A percentile compares a stretch with the other conserved stretches of the same genome.
Evolutionary conservation across 106 monocot genomes (phyloP).

Genomic region (Narthecium ossifragum): DNA sequence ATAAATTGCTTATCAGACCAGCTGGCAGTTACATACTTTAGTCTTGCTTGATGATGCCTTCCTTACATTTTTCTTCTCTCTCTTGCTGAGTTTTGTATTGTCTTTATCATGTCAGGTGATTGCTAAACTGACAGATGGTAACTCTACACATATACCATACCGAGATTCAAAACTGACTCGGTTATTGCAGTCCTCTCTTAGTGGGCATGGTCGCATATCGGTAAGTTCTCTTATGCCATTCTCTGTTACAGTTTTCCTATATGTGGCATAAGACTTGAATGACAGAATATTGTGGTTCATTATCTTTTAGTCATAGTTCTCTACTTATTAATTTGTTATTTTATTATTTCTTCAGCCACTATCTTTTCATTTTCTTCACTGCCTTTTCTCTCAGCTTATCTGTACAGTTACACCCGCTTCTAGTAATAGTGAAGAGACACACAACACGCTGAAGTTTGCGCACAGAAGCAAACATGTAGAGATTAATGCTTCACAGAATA

Average conservation of each 20-base stretch:
- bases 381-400: no score
- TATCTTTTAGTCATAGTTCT: no score
- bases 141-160: constrained; percentile 82
- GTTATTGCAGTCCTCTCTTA: constrained; percentile 90
- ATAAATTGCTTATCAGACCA: no score
- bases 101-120: constrained; percentile 51
- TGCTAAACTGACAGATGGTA: constrained; percentile 88
- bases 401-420: constrained; percentile 96
- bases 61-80: no score
- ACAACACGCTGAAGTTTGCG: constrained; percentile 97
- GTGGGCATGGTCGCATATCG: constrained; percentile 94
- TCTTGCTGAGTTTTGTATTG: no score
- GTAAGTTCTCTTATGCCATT: constrained; percentile 36
- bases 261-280: neutral
- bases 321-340: neutral
- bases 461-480: constrained; percentile 92
- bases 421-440: constrained; percentile 96
- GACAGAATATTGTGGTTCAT: neutral
- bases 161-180: constrained; percentile 99
- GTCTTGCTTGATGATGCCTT: no score
- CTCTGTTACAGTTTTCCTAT: neutral
- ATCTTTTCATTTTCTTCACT: constrained; percentile 10
- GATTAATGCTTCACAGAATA: constrained; percentile 93
- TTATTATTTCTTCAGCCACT: neutral
- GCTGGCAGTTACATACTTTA: no score